Evolutionary conservation across 2,329 filamentous ascomycete genomes (phyloP), one percentile per base, ranked within the genome.

Genomic region (Beauveria rudraprayagi): DNA sequence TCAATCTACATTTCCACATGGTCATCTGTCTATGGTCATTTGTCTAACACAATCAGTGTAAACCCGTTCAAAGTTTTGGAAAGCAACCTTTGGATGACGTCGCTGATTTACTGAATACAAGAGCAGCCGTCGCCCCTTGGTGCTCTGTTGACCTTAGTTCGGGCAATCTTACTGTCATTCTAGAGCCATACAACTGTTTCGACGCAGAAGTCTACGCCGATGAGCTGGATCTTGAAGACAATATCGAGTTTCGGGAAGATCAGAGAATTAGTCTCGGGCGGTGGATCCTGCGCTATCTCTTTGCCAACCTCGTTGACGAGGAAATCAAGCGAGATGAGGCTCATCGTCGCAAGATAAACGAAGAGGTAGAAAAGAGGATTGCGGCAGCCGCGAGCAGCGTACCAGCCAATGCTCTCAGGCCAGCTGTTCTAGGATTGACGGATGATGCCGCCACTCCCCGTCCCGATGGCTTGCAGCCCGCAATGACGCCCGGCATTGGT

Each of bases 201-300:
- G 94, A 99, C 74, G 94, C 92, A 17, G 94, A 99, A 70, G 89
- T 96, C 73, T 99, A 99, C 71, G 93, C 92, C 1, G 94, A 99
- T 71, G 92, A 97, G 74, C 77, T 95, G 41, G 80, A 86, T 46
- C 67, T 93, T 60, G 83, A 89, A 11, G 87, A 91, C 64, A 78
- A 84, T n/a, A 79, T 89, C 19, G 88, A 92, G 14, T 96, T 96
- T 70, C 82, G 89, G 61, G 93, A 97, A 68, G 94, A 99, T 68
- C 93, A 97, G 76, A 85, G 94, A 76, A 96, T 97, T 73, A 97
- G 96, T 69, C 85, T 97, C 51, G 94, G 94, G 9, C 96, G 96
- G 78, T 99, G 94, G 94, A 86, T 97, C 51, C 77, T 99, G 63
- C 85, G 94, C 40, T 96, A 97, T 73, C 81, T 99, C 0, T 99